phyloP scores from a whole-genome alignment of 202 grass and related monocot genomes.

The Dendrocalamus latiflorus region DNA sequence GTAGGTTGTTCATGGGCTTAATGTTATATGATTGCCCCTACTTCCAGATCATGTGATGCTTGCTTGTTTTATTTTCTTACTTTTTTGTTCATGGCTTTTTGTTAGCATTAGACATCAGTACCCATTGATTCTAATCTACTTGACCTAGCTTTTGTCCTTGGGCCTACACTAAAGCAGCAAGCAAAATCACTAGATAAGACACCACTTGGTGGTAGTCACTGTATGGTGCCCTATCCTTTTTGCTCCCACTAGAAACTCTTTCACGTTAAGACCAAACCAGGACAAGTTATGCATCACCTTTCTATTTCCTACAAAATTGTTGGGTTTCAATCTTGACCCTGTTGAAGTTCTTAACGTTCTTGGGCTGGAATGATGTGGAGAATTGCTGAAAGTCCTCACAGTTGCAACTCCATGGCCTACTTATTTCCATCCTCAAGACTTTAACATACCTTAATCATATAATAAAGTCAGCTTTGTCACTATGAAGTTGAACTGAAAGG shows the following conservation, averaged over 20 bases:
- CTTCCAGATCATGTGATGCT: slow-evolving; percentile 9
- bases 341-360: too few species aligned
- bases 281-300: not conserved
- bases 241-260: slow-evolving; percentile 33
- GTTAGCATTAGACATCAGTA: slow-evolving; percentile 39
- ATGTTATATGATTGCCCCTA: slow-evolving; percentile 5
- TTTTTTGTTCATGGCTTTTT: slow-evolving; percentile 41
- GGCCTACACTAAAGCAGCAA: slow-evolving; percentile 44
- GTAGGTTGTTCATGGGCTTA: not conserved
- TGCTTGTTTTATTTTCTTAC: slow-evolving; percentile 10
- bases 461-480: too few species aligned
- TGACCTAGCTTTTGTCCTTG: slow-evolving; percentile 36
- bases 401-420: too few species aligned
- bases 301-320: too few species aligned
- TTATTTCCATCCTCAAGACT: too few species aligned
- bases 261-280: not conserved
- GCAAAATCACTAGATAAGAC: slow-evolving; percentile 41
- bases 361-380: too few species aligned
- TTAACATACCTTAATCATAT: too few species aligned
- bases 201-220: slow-evolving; percentile 34
- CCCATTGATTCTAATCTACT: slow-evolving; percentile 47
- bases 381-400: too few species aligned
- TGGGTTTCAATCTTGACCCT: too few species aligned
- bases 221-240: slow-evolving; percentile 22
- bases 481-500: too few species aligned